Evolutionary conservation across 163 green algal genomes (phyloP), one percentile per base, ranked within the genome.

Genomic region (Coccomyxa subellipsoidea): DNA sequence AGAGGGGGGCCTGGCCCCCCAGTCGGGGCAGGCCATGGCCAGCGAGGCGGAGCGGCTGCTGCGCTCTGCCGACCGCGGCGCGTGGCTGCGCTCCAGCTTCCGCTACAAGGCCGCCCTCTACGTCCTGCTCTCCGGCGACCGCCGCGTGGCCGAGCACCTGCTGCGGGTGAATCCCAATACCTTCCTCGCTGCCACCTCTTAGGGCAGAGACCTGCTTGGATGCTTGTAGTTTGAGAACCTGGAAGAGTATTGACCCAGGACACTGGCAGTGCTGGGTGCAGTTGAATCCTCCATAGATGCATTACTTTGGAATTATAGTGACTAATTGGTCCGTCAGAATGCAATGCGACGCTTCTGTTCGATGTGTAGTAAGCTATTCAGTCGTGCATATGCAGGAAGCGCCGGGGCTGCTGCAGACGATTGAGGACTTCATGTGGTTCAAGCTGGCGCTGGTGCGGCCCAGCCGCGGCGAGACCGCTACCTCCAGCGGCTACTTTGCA

Each of bases 401-500:
- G 36, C 90, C 88, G 10, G 37, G 80, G 27, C 91, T 98, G 78
- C 91, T 98, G 38, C 72, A 87, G 66, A 97, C 92, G 84, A 96
- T 98, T 34, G 94, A 98, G 81, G 94, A 98, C 87, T 98, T 93
- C 71, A 88, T 98, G 78, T 97, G 94, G 94, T 90, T 93, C 76
- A 92, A 93, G 78, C 88, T 98, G 71, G 78, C 84, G 8, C 78
- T 97, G 53, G 85, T 97, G 36, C 77, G 84, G 15, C 25, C 79
- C 37, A 31, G 47, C 31, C 40, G 77, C 31, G 39, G 40, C 34
- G 77, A 59, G 29, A 25, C 40, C 34, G 29, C 54, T 35, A 76
- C 76, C 36, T 47, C 38, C 47, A 39, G 35, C 10, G 34, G 21
- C 35, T 32, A 54, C 29, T 77, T 35, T 34, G 37, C n/a, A 38